Base-by-base conservation (phyloP, 2,329 filamentous ascomycete species). In the Coccinonectria pachysandricola region DNA sequence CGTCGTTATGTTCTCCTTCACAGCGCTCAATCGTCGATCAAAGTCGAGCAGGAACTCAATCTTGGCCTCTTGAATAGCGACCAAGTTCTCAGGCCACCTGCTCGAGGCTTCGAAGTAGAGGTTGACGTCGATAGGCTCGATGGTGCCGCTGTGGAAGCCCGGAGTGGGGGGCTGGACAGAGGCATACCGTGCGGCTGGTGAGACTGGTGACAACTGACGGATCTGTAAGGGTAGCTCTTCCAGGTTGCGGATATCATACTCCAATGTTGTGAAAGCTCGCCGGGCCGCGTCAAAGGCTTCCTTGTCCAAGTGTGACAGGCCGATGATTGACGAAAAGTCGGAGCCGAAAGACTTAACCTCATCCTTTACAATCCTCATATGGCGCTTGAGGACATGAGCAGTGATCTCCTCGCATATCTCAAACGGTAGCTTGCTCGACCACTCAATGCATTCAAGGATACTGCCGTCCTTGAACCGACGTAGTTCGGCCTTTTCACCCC, bases 401-500 rank as follows among this genome's bases (percentile, higher is more conserved):
- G 86, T 60, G 32, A 96, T 91, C 40, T 94, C 85, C 45, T 85
- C 71, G 27, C 85, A 72, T 12, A 94, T 73, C 6, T 77, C 71
- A 3, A 66, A 61, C 2, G 74, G 61, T 2, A 69, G 62, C 28
- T 71, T 66, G 38, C 76, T 70, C 3, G 65, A 65, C 91, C 91
- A 98, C 12, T 93, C 78, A 15, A 96, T 63, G 46, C 83, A 94
- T 54, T 98, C 92, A 7, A 86, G 67, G 39, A 98, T 95, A 43
- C 79, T 88, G 12, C 91, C 91, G 46, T 96, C 86, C 45, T 87
- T 92, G 64, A 98, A 98, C 12, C 91, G 81, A 38, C 91, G 75
- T 23, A 98, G 65, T 53, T 98, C 91, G 2, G 91, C 74, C 51
- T 91, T 93, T 7, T 88, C 79, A 6, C 88, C 91, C 91, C 92